phyloP scores from a whole-genome alignment of 2,329 filamentous ascomycete species.

The Chaetomium globosum region DNA sequence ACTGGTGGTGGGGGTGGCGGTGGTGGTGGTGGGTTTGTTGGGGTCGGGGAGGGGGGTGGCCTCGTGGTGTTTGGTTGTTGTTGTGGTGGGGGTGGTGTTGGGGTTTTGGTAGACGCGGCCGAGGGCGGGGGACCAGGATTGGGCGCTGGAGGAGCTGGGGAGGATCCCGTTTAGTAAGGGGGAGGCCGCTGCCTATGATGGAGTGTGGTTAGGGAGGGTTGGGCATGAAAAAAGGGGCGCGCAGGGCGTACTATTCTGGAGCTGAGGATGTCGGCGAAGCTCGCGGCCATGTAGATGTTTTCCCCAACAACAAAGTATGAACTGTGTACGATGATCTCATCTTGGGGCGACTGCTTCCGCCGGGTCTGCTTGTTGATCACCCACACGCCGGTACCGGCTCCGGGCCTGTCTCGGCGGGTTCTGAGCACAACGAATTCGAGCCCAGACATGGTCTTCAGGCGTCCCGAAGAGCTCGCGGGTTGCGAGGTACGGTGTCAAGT shows the following conservation, averaged over 20 bases:
- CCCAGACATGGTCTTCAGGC: slow-evolving; percentile 65
- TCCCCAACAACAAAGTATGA: slow-evolving; percentile 68
- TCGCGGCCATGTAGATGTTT: slow-evolving; percentile 68
- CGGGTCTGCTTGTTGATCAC: slow-evolving; percentile 70
- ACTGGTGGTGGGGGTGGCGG: slow-evolving; percentile 37
- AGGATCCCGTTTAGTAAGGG: slow-evolving; percentile 58
- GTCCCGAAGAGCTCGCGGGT: slow-evolving; percentile 65
- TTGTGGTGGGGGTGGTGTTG: slow-evolving; percentile 31
- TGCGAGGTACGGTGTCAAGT: slow-evolving; percentile 59
- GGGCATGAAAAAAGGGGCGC: background rate
- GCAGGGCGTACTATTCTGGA: slow-evolving; percentile 58
- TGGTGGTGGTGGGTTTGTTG: slow-evolving; percentile 35
- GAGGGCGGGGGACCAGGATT: slow-evolving; percentile 58
- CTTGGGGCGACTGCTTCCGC: slow-evolving; percentile 56
- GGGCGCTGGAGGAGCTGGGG: slow-evolving; percentile 53
- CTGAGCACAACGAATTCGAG: slow-evolving; percentile 68
- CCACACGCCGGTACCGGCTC: slow-evolving; percentile 67
- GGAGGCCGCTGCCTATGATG: slow-evolving; percentile 55
- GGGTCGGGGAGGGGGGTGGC: slow-evolving; percentile 53
- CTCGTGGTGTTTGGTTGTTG: slow-evolving; percentile 46
- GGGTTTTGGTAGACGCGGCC: slow-evolving; percentile 56
- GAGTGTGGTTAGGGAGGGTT: background rate
- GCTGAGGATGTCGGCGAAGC: slow-evolving; percentile 60
- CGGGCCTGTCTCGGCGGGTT: slow-evolving; percentile 64
- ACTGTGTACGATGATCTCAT: slow-evolving; percentile 61